Evolutionary conservation across 257 asterid genomes (phyloP).

Genomic region (Cordia subcordata): DNA sequence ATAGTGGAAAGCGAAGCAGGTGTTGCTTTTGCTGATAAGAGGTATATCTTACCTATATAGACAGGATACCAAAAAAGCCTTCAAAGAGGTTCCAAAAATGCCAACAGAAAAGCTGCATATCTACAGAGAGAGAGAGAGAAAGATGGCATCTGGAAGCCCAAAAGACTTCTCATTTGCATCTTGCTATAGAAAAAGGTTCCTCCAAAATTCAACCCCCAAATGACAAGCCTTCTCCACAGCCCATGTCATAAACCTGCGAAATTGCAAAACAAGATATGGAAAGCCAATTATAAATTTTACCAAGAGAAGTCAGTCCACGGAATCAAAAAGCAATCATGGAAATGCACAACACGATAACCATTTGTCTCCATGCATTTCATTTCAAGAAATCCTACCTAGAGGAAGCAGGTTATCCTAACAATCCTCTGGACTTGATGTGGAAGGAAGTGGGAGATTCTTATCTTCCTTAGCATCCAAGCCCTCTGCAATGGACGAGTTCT

Average conservation of each 20-base stretch:
- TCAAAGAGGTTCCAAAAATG: conserved; percentile 47
- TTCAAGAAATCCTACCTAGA: conserved; percentile 11
- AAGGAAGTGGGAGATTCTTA: conserved; percentile 50
- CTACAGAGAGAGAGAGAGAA: conserved; percentile 24
- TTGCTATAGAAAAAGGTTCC: conserved; percentile 22
- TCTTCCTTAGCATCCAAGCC: conserved; percentile 55
- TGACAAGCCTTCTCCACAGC: conserved; percentile 12
- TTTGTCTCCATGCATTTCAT: not conserved
- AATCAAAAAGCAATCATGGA: not conserved
- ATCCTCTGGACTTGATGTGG: conserved; percentile 44
- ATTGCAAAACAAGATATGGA: not conserved
- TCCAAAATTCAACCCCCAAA: conserved; percentile 31
- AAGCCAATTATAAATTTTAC: not conserved
- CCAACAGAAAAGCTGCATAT: conserved; percentile 20
- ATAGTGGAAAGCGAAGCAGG: conserved; percentile 15
- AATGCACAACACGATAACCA: not conserved
- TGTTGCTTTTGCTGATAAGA: conserved; percentile 12
- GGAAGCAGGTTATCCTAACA: conserved; percentile 24
- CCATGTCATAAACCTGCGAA: conserved; percentile 14
- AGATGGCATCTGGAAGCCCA: conserved; percentile 20
- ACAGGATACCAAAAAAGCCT: conserved; percentile 25
- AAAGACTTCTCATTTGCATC: conserved; percentile 23
- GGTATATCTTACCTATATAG: conserved; percentile 28
- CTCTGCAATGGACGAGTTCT: conserved; percentile 53
- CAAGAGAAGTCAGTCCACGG: not conserved